phyloP scores from a whole-genome alignment of 2,329 filamentous ascomycete genomes.

The Botrytis squamosa region DNA sequence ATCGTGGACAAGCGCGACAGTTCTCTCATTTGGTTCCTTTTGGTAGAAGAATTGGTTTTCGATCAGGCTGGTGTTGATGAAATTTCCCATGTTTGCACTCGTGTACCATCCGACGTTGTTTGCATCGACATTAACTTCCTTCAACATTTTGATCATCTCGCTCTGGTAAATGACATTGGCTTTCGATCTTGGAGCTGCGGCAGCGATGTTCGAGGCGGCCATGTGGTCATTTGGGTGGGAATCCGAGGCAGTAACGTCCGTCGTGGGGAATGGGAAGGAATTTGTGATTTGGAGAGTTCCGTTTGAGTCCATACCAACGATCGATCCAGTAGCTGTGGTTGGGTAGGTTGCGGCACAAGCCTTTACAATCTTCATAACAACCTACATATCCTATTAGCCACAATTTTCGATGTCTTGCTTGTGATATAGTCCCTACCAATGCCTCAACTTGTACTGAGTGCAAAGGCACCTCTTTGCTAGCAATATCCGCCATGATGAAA shows the following conservation, averaged over 20 bases:
- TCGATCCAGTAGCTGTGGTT: constrained; percentile 81
- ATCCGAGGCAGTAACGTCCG: constrained; percentile 68
- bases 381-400: constrained; percentile 50
- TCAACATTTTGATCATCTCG: constrained; percentile 95
- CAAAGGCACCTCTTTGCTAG: constrained; percentile 66
- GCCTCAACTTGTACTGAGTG: constrained; percentile 92
- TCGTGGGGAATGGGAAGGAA: constrained; percentile 86
- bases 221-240: constrained; percentile 68
- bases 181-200: constrained; percentile 88
- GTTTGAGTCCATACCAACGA: constrained; percentile 89
- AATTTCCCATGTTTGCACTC: constrained; percentile 98
- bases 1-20: constrained; percentile 89
- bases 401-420: constrained; percentile 37
- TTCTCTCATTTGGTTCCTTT: constrained; percentile 82
- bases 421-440: constrained; percentile 62
- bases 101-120: constrained; percentile 99
- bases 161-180: constrained; percentile 83
- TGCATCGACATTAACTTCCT: constrained; percentile 97
- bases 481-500: constrained; percentile 55
- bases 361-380: constrained; percentile 98
- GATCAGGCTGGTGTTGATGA: constrained; percentile 89
- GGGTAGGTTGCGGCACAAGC: constrained; percentile 88
- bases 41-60: constrained; percentile 99
- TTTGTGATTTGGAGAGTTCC: constrained; percentile 87
- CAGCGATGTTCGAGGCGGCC: constrained; percentile 69